phyloP scores from a whole-genome alignment of 208 protist genomes.

The Wallacemonas sp. region DNA sequence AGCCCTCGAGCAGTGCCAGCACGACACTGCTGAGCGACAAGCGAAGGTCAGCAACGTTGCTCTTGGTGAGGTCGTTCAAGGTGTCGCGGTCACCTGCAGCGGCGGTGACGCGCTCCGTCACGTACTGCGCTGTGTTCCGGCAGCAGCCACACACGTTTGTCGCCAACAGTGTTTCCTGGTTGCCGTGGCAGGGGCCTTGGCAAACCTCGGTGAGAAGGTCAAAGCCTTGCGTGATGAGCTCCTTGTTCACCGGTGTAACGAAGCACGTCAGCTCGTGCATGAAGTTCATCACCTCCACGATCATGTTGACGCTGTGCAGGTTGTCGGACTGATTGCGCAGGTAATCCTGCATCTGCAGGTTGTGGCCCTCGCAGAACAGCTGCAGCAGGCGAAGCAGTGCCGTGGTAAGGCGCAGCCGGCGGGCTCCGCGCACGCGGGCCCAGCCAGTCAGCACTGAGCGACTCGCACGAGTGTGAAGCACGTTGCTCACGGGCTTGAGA shows the following conservation, averaged over 20 bases:
- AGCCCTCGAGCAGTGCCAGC: slow-evolving; percentile 76
- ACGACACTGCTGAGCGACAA: slow-evolving; percentile 50
- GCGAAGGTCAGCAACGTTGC: slow-evolving; percentile 44
- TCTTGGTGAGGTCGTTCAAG: slow-evolving; percentile 29
- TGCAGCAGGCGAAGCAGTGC: slow-evolving; percentile 87
- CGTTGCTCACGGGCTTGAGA: slow-evolving; percentile 13
- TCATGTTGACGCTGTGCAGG: slow-evolving; percentile 79
- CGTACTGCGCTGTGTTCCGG: slow-evolving; percentile 26
- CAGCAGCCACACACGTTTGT: slow-evolving; percentile 57
- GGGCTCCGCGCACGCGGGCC: slow-evolving; percentile 40
- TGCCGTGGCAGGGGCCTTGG: slow-evolving; percentile 88
- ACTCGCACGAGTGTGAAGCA: slow-evolving; percentile 4
- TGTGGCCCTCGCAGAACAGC: slow-evolving; percentile 93
- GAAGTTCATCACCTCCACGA: slow-evolving; percentile 74
- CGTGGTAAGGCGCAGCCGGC: slow-evolving; percentile 45
- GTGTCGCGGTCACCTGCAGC: slow-evolving; percentile 14
- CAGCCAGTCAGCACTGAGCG: slow-evolving; percentile 39
- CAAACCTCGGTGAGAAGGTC: slow-evolving; percentile 90
- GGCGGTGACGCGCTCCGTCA: slow-evolving; percentile 18
- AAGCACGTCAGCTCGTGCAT: slow-evolving; percentile 49
- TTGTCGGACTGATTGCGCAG: slow-evolving; percentile 83
- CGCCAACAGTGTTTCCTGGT: slow-evolving; percentile 74
- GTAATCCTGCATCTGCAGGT: slow-evolving; percentile 86
- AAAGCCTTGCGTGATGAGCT: slow-evolving; percentile 55
- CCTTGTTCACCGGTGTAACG: slow-evolving; percentile 50